phyloP scores from a whole-genome alignment of 257 asterid species.

The Solanum rostratum region DNA sequence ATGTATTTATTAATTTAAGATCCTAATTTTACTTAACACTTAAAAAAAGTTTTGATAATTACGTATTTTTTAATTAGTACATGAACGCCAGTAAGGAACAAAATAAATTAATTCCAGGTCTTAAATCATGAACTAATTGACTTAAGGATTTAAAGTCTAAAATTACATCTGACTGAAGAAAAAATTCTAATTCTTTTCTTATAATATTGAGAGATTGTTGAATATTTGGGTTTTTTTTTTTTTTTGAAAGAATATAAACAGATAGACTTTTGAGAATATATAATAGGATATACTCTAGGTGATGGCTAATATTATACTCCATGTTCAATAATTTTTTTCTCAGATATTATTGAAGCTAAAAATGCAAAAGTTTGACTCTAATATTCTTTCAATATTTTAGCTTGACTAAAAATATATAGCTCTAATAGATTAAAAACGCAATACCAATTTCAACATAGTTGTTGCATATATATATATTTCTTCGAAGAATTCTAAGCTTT shows the following conservation, averaged over 20 bases:
- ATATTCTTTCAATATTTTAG: background rate
- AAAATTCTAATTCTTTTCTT: background rate
- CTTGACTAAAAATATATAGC: background rate
- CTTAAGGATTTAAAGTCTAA: background rate
- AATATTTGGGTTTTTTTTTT: no score
- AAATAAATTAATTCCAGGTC: background rate
- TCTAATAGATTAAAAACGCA: background rate
- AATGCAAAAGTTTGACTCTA: background rate
- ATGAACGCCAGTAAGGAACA: background rate
- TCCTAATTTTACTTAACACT: background rate
- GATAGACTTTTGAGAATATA: background rate
- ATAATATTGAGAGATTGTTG: background rate
- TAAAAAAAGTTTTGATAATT: background rate
- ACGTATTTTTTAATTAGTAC: background rate
- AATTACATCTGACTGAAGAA: background rate
- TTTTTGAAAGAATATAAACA: background rate
- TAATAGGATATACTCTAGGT: background rate
- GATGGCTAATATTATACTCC: background rate
- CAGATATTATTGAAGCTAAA: background rate
- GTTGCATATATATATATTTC: background rate
- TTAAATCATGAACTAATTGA: background rate
- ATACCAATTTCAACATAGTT: background rate
- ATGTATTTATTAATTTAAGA: background rate
- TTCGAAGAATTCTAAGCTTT: background rate
- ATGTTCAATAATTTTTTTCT: background rate